Percentiles rank a stretch among this genome's conserved stretches.
Evolutionary conservation across 2,329 filamentous ascomycete genomes (phyloP).

Genomic region (Coniochaeta hoffmannii): DNA sequence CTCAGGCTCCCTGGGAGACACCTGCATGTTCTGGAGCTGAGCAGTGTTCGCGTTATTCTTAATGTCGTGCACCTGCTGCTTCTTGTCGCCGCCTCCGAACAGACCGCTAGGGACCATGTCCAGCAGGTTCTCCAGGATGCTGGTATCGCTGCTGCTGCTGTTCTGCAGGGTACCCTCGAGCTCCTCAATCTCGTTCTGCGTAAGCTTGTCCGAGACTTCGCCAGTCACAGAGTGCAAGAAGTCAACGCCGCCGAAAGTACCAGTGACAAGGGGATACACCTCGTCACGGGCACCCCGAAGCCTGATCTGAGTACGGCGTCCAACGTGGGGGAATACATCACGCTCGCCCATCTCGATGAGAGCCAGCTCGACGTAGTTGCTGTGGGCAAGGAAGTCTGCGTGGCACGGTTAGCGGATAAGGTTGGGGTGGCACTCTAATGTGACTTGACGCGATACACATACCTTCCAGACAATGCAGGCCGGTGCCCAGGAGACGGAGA

Average conservation of each 20-base stretch:
- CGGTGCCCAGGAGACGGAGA: constrained; percentile 78
- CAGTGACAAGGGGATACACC: constrained; percentile 80
- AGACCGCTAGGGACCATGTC: constrained; percentile 76
- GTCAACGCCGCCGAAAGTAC: constrained; percentile 91
- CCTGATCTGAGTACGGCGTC: constrained; percentile 61
- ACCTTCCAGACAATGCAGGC: constrained; percentile 81
- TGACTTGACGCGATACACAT: constrained; percentile 10
- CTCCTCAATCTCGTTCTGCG: constrained; percentile 83
- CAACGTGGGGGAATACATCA: constrained; percentile 81
- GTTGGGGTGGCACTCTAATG: neutral
- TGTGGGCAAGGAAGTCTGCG: constrained; percentile 81
- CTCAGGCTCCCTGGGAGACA: constrained; percentile 75
- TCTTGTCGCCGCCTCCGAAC: constrained; percentile 68
- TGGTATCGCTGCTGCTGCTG: constrained; percentile 57
- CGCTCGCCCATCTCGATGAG: constrained; percentile 79
- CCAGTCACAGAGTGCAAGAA: constrained; percentile 83
- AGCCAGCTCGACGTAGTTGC: constrained; percentile 85
- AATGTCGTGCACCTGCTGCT: constrained; percentile 69
- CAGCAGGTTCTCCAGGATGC: constrained; percentile 70
- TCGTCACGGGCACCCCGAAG: constrained; percentile 56
- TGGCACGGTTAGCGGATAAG: neutral
- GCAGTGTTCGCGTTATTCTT: constrained; percentile 67
- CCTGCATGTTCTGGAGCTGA: constrained; percentile 65
- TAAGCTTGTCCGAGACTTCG: constrained; percentile 79
- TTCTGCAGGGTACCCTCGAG: constrained; percentile 75